phyloP scores from a whole-genome alignment of 176 grass and related monocot species.

The Juncus effusus region DNA sequence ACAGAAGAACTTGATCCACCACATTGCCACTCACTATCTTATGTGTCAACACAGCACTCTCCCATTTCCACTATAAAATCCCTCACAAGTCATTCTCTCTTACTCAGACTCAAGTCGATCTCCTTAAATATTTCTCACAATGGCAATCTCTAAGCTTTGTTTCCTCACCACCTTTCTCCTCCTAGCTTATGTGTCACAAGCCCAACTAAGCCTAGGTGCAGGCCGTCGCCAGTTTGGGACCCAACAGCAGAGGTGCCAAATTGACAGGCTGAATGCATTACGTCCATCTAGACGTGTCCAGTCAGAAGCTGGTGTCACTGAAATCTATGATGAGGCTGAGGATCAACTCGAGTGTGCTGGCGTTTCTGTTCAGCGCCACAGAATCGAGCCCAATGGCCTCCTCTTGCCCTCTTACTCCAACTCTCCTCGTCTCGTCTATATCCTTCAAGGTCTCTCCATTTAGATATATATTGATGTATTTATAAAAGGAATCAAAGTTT shows the following conservation, averaged over 20 bases:
- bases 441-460: constrained; percentile 25
- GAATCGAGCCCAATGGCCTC: constrained; percentile 37
- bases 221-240: background rate
- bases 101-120: background rate
- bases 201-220: constrained; percentile 13
- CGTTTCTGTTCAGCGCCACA: constrained; percentile 24
- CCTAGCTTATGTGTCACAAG: constrained; percentile 12
- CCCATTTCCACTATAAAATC: background rate
- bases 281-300: constrained; percentile 21
- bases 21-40: constrained; percentile 8
- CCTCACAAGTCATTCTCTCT: background rate
- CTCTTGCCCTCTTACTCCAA: constrained; percentile 37
- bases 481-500: too few relatives aligned
- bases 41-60: constrained; percentile 27
- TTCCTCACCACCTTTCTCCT: constrained; percentile 19
- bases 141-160: constrained; percentile 9
- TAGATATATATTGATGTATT: background rate
- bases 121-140: background rate
- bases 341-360: constrained; percentile 39
- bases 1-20: background rate
- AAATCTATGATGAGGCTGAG: constrained; percentile 37
- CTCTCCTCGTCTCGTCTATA: constrained; percentile 38
- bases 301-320: constrained; percentile 35
- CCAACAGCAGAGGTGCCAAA: constrained; percentile 19
- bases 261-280: constrained; percentile 31